Evolutionary conservation across 2,329 filamentous ascomycete genomes (phyloP), one percentile per base, ranked within the genome.

Genomic region (Fusarium mexicanum): DNA sequence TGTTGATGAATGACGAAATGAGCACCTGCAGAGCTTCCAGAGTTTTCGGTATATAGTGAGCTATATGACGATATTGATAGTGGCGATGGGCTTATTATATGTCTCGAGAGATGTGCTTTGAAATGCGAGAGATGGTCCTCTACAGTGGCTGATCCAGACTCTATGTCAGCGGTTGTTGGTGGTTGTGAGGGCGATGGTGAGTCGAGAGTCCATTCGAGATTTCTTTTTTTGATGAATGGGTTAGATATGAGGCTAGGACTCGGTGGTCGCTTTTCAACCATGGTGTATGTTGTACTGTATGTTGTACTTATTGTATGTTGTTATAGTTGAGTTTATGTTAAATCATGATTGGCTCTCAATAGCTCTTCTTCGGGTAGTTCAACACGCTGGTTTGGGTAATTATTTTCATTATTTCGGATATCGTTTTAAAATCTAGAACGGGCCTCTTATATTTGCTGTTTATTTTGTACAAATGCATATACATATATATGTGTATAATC

Each of bases 1-100:
- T 94, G 91, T 78, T 94, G 91, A 79, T 94, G 91, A 43, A 94
- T 86, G 59, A 94, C 89, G 77, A 93, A 94, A 79, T 91, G 90
- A 14, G 85, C 83, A 24, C 86, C 86, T 22, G 63, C 48, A 8
- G 67, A 46, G 50, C 64, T 81, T 24, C 79, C 81, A 4, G 74
- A 76, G 53, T 81, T 81, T n/a, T 61, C 57, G 9, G 75, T 70
- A 63, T 86, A 87, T 13, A 87, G 81, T 14, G 76, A 67, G 8
- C 76, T 70, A 73, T 85, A 86, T 7, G 61, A 64, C 4, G 75
- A 31, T 26, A 86, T 75, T 22, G 84, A 65, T 8, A 87, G 78
- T 51, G 71, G 80, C 8, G 84, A 43, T 26, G 81, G 8, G 72
- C 76, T 75, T 55, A 74, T 61, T 13, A 77, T 76, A 31, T 78